phyloP scores from a whole-genome alignment of 1,284 basidiomycete genomes.

The Ganoderma meredithae region DNA sequence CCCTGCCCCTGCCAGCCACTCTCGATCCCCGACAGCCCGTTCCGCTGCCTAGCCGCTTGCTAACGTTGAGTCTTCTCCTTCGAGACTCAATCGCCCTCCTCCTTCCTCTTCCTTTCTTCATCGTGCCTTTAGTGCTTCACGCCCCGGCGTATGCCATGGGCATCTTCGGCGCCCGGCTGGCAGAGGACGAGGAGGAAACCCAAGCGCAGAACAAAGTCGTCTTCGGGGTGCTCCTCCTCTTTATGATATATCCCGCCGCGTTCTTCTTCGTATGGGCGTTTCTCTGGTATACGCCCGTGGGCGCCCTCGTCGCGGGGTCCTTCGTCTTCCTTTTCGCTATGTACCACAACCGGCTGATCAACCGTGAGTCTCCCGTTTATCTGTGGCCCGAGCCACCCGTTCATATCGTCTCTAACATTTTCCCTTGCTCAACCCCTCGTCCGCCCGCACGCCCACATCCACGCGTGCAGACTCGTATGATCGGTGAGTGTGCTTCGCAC shows the following conservation, averaged over 20 bases:
- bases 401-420: constrained; percentile 19
- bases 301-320: constrained; percentile 45
- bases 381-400: constrained; percentile 11
- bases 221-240: constrained; percentile 78
- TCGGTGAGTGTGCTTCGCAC: constrained; percentile 61
- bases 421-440: constrained; percentile 4
- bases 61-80: constrained; percentile 80
- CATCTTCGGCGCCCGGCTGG: constrained; percentile 74
- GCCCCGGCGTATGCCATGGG: constrained; percentile 85
- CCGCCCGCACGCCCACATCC: neutral
- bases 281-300: constrained; percentile 70
- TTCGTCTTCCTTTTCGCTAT: constrained; percentile 77
- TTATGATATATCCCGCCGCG: constrained; percentile 81
- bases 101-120: constrained; percentile 85
- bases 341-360: constrained; percentile 84
- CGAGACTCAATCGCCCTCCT: constrained; percentile 77
- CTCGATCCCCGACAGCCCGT: constrained; percentile 80
- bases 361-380: constrained; percentile 56
- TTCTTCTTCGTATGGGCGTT: constrained; percentile 88
- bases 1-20: constrained; percentile 78
- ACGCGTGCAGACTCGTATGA: constrained; percentile 74
- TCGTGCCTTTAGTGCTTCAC: constrained; percentile 85
- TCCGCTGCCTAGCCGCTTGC: constrained; percentile 81
- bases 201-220: constrained; percentile 94
- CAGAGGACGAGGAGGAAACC: constrained; percentile 89